Base-by-base conservation (phyloP, 2,329 filamentous ascomycete genomes). In the Nothophoma quercina region DNA sequence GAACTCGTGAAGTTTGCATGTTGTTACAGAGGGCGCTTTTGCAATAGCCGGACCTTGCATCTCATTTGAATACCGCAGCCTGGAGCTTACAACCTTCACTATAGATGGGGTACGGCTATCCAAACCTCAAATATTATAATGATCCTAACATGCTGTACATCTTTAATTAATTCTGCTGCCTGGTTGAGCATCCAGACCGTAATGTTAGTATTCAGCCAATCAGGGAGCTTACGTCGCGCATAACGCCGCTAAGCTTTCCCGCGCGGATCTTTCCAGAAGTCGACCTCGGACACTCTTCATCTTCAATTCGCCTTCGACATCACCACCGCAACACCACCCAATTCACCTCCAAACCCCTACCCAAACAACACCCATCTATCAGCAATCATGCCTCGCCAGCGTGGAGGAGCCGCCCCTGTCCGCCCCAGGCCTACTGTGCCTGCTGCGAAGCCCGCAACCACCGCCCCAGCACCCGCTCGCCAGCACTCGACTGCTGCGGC, bases 401-500 rank as follows among this genome's bases (percentile, higher is more conserved):
- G 79, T 64, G 77, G 78, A 60, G 69, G 77, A 63, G 62, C 77
- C 47, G 77, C 77, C 50, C 75, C 77, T 47, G 75, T 60, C 39
- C 64, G 73, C 69, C 78, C 78, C 55, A 41, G 51, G 42, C 77
- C 78, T 23, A 72, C 73, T 51, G 74, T 73, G 50, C 70, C 77
- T 30, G 74, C 75, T 26, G 70, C 77, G 16, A 65, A 56, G 56
- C 74, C 75, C 55, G 69, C 67, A 70, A 88, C 90, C 59, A 83
- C 88, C 62, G 73, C 78, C 40, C 77, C 75, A 26, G 63, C 75
- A 48, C 74, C 76, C 49, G 63, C 67, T 70, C 85, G 89, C 63
- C 85, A 88, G 72, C 85, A 89, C 65, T 83, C 88, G 51, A 90
- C 91, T 60, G 84, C 88, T 66, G 75, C 80, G 29, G 73, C 76